Evolutionary conservation across 2,329 filamentous ascomycete genomes (phyloP), one percentile per base, ranked within the genome.

Genomic region (Domatiomyces globalis): DNA sequence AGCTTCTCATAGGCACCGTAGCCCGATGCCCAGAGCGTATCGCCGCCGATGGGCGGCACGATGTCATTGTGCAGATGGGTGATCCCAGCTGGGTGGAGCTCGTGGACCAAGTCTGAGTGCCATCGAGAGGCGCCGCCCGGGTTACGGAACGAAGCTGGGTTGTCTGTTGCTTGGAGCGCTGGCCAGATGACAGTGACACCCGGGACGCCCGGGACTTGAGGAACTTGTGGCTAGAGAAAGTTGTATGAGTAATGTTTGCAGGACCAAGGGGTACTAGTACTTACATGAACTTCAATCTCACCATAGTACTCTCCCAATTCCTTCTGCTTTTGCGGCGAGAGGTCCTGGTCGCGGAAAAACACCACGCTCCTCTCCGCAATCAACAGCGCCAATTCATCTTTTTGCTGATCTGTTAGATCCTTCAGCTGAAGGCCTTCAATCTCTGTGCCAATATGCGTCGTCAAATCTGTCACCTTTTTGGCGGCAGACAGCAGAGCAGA

Each of bases 81-180:
- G 60, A 76, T 77, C 54, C 77, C 75, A 8, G 73, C 72, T 1
- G 75, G 74, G 1, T 74, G 70, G 0, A 68, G 69, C 62, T 78
- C 75, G 54, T 78, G 78, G 2, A 72, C 73, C 52, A 77, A 75
- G 54, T 78, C 75, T 18, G 71, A 68, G 55, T 78, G 74, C 74
- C 75, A 78, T 9, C 68, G 80, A 77, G 0, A 73, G 72, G 4
- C 72, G 19, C 56, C 56, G n/a, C 53, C 52, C 9, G 84, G 80
- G 59, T 80, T 83, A 9, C 82, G 65, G 58, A 83, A 80, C 60
- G 82, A 82, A 0, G 78, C 79, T 1, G 78, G 79, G 0, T 79
- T 78, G 78, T 80, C 60, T 70, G 71, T 36, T 68, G 65, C 55
- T 72, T 73, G 59, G 70, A 71, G 1, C 67, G 66, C 72, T 0